Evolutionary conservation across 306 rosid species (phyloP).

Genomic region (Castanospermum australe): DNA sequence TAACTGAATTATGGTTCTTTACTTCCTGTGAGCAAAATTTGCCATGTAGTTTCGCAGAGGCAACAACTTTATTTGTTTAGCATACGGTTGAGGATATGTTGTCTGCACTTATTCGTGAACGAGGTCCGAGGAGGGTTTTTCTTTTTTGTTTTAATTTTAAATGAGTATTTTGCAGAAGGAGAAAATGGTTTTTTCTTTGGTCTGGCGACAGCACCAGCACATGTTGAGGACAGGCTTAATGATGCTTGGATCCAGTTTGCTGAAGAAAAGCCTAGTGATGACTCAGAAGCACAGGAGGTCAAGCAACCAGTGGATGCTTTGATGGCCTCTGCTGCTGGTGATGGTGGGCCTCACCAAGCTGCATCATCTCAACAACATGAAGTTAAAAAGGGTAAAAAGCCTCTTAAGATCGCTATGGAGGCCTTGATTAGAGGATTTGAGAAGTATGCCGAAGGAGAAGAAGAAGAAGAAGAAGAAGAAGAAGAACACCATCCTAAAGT

Average conservation of each 20-base stretch:
- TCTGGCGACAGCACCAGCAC: constrained; percentile 95
- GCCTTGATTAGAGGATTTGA: constrained; percentile 86
- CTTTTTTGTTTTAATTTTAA: too few relatives aligned
- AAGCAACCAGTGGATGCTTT: constrained; percentile 56
- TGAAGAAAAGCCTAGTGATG: constrained; percentile 44
- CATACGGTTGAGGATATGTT: not conserved
- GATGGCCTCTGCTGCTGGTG: constrained; percentile 72
- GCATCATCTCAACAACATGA: not conserved
- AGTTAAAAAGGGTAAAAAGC: constrained; percentile 48
- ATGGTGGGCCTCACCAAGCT: constrained; percentile 74
- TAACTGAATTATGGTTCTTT: not conserved
- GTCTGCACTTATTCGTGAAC: too few relatives aligned
- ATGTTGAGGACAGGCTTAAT: constrained; percentile 83
- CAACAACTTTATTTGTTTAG: not conserved
- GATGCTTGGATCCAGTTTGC: constrained; percentile 98
- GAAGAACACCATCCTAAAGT: constrained; percentile 62
- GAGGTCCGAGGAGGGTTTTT: not conserved
- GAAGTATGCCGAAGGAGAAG: constrained; percentile 57
- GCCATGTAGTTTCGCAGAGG: not conserved
- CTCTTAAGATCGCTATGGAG: constrained; percentile 86
- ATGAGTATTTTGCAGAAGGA: constrained; percentile 46
- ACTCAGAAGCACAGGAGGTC: constrained; percentile 33
- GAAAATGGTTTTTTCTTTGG: constrained; percentile 81
- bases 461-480: constrained; percentile 39
- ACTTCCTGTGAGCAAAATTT: not conserved